phyloP scores from a whole-genome alignment of 2,329 filamentous ascomycete species.

The Bipolaris cookei region DNA sequence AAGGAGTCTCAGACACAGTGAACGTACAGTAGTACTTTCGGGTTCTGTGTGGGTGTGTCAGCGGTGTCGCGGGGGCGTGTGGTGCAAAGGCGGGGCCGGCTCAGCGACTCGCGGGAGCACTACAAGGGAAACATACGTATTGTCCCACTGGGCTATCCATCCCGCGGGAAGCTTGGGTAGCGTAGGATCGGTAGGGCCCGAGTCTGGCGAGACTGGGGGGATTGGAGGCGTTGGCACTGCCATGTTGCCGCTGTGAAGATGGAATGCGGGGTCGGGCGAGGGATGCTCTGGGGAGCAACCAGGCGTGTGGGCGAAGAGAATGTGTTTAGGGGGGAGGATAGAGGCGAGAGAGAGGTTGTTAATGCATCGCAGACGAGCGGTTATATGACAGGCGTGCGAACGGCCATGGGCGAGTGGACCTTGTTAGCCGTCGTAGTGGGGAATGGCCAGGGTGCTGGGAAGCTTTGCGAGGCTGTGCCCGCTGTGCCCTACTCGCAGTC shows the following conservation, averaged over 20 bases:
- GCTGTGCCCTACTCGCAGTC: constrained; percentile 19
- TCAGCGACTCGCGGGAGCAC: neutral
- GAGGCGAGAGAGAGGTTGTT: constrained; percentile 2
- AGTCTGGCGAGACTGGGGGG: constrained; percentile 48
- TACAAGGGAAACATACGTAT: constrained; percentile 35
- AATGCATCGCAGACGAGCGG: constrained; percentile 23
- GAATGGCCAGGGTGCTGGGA: constrained; percentile 17
- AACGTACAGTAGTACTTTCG: constrained; percentile 50
- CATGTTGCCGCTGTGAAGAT: constrained; percentile 30
- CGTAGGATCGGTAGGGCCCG: constrained; percentile 48
- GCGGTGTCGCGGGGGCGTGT: constrained; percentile 27
- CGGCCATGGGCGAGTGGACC: constrained; percentile 27
- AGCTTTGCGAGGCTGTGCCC: constrained; percentile 20
- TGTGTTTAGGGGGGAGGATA: neutral
- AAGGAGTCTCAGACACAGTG: neutral
- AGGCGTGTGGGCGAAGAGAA: constrained; percentile 3
- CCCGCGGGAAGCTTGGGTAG: constrained; percentile 48
- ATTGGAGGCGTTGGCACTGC: constrained; percentile 46
- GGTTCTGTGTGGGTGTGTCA: constrained; percentile 38
- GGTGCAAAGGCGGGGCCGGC: constrained; percentile 23
- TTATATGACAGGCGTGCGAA: constrained; percentile 28
- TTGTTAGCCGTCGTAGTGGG: constrained; percentile 29
- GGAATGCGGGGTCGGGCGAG: constrained; percentile 10
- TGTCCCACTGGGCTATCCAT: constrained; percentile 52
- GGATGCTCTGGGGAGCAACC: neutral